Base-by-base conservation (phyloP, 257 asterid species). In the Solanum paucissectum region DNA sequence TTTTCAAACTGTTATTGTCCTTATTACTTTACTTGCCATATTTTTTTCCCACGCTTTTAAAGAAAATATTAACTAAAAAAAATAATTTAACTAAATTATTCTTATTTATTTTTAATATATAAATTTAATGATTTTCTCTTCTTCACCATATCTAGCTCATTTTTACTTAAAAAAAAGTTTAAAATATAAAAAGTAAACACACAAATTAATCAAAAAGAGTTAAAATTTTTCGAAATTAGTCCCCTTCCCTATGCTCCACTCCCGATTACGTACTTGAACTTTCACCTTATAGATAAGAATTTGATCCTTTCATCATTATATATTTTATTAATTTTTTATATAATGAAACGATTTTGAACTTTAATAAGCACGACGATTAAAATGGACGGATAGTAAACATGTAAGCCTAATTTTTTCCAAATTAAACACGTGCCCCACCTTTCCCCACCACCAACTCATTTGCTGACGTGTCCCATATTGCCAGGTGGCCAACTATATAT, bases 401-500 rank as follows among this genome's bases (percentile, higher is more conserved):
- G 62, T 52, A 3, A 52, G 23, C 62, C 4, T 23, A 60, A 2
- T 64, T 62, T 23, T 62, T n/a, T n/a, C 33, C 8, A 62, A 62
- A 62, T 23, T 9, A 62, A 6, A 32, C 94, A 93, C 97, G 94
- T 89, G 92, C 92, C 90, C 18, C 7, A 58, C 64, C 25, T 20
- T 20, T 55, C 64, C 25, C 64, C 64, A 55, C 64, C 64, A 20
- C 5, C 64, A 55, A 11, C 27, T 58, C 68, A 77, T 82, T 9
- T 29, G 90, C 91, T 89, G 92, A 94, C 95, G 96, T 92, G 98
- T 87, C 21, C 97, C 95, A 91, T 73, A 86, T 27, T 42, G 87
- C 94, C 95, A 95, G 97, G 98, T 94, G 95, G 85, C 91, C 92
- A 77, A 87, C 93, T 91, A 93, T 89, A 87, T 88, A 92, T 91